Base-by-base conservation (phyloP, 176 grass and related monocot genomes). In the Musa beccarii region DNA sequence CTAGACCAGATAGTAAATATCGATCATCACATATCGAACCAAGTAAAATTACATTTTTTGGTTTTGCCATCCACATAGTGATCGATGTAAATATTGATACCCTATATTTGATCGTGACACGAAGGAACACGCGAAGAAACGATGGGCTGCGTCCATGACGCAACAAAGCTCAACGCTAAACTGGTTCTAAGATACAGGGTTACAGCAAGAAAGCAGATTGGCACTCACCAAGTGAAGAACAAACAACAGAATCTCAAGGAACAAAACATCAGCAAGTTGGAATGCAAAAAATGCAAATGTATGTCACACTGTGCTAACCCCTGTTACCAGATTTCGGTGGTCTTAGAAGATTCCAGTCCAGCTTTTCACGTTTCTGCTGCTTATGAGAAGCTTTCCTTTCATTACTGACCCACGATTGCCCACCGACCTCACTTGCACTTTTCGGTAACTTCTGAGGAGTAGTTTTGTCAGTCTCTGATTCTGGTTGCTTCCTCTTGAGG, bases 401-500 rank as follows among this genome's bases (percentile, higher is more conserved):
- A 68, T 79, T 85, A 54, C 82, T 81, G 0, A 85, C 85, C 25
- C 89, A 82, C 15, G 90, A 75, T 29, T 88, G 73, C 9, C 64
- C 59, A 50, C 71, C 53, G 22, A 66, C 80, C 22, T 26, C 53
- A 72, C 26, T 67, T 52, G 15, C 23, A 20, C 52, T 79, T 83
- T 89, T 99, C 50, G 19, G 78, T 21, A 57, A 26, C 63, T 85
- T 89, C 9, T 63, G 79, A n/a, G 73, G 79, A 15, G 69, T 55
- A 15, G 78, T 53, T 76, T 73, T 89, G 72, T 93, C 90, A 52
- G 69, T 87, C 10, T 85, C 82, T 24, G 79, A 73, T 64, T 78
- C 82, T 1, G 83, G 80, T 24, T 84, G 55, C 70, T 91, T 94
- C 62, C 90, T 94, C 80, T 99, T 99, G 23, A 92, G 67, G 63